These are phyloP conservation scores for Fistulifera solaris DNA, from an alignment of 108 stramenopile species.

Conservation along the genomic window DNA sequence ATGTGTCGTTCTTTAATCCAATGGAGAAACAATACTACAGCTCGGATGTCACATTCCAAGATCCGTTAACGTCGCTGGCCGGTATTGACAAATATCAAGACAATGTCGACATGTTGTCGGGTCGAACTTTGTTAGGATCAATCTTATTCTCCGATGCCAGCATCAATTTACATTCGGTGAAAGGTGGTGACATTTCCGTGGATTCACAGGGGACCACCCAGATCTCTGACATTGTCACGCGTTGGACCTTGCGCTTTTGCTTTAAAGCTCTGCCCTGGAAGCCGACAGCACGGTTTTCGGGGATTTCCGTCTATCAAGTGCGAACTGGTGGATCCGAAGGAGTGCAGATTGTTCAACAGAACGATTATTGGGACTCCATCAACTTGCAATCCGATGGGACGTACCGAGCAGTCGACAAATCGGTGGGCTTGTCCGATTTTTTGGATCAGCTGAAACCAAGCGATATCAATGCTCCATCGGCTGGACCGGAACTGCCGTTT, in stretches of 20 bases:
- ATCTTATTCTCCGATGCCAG: conserved; percentile 83
- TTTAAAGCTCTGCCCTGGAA: conserved; percentile 83
- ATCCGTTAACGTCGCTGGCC: conserved; percentile 77
- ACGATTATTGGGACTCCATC: conserved; percentile 93
- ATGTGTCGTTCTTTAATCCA: conserved; percentile 87
- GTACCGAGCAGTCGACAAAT: conserved; percentile 58
- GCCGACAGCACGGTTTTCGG: conserved; percentile 86
- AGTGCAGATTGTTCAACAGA: conserved; percentile 59
- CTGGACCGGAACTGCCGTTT: conserved; percentile 75
- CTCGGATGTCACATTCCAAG: conserved; percentile 60
- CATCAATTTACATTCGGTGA: conserved; percentile 79
- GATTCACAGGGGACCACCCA: conserved; percentile 5
- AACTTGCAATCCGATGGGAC: conserved; percentile 46
- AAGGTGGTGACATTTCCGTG: conserved; percentile 48
- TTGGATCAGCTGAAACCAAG: conserved; percentile 61
- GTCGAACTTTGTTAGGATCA: conserved; percentile 72
- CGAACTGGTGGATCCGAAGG: conserved; percentile 34
- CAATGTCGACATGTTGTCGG: conserved; percentile 92
- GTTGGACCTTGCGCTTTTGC: conserved; percentile 88
- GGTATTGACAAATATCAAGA: conserved; percentile 79
- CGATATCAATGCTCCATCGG: conserved; percentile 42
- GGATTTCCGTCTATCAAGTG: conserved; percentile 86
- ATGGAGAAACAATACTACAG: conserved; percentile 83
- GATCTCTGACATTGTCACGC: conserved; percentile 52
- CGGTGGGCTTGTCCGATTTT: conserved; percentile 65